Evolutionary conservation across 1,284 basidiomycete species (phyloP).

Genomic region (Leccinum subatratum): DNA sequence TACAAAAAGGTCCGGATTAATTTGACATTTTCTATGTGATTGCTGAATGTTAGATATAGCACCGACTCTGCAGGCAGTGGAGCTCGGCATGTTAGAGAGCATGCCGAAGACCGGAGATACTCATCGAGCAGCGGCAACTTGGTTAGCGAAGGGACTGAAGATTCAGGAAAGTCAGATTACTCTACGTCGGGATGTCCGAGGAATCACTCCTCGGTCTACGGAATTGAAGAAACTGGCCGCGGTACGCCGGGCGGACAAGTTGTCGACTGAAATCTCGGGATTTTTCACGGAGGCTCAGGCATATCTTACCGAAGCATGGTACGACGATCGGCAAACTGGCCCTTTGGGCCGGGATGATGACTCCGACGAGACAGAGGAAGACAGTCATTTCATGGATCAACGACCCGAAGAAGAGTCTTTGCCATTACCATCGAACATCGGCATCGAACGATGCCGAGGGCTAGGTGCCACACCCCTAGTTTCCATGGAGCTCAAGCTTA

Average conservation of each 20-base stretch:
- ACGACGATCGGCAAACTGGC: neutral
- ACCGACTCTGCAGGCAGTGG: neutral
- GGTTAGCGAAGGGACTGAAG: neutral
- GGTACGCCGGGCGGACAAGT: neutral
- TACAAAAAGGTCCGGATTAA: neutral
- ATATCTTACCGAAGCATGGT: neutral
- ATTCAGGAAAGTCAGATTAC: neutral
- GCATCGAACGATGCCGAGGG: neutral
- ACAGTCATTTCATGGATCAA: neutral
- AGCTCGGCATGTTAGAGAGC: neutral
- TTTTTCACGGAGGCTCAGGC: neutral
- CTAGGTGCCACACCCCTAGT: neutral
- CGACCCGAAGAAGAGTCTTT: neutral
- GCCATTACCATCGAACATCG: neutral
- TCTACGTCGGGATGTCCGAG: neutral
- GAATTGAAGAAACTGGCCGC: neutral
- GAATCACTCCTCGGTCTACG: neutral
- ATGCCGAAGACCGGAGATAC: neutral
- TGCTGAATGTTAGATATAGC: neutral
- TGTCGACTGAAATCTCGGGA: neutral
- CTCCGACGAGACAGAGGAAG: neutral
- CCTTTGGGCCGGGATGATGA: neutral
- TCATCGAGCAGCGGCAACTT: neutral
- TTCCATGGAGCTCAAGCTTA: too few species aligned
- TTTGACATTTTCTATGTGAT: neutral